Evolutionary conservation across 2,329 filamentous ascomycete genomes (phyloP), one percentile per base, ranked within the genome.

Genomic region (Ceratocystis destructans): DNA sequence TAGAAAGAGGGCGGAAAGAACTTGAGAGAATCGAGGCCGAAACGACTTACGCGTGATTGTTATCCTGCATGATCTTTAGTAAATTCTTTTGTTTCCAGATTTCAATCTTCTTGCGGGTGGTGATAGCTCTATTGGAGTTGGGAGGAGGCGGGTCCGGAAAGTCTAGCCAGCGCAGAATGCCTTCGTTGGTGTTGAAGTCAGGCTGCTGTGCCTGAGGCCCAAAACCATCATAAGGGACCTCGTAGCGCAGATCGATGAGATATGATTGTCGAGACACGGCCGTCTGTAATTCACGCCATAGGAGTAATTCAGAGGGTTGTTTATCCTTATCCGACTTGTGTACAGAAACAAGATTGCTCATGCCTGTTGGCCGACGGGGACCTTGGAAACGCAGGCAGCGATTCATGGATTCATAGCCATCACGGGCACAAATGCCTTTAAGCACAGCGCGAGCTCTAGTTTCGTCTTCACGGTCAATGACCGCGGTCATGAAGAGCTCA

Each of bases 181-280:
- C 82, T 0, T 75, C 74, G 0, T 74, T 72, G 5, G 73, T 70
- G 68, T 82, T 78, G 50, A 80, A 75, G 48, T 80, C 76, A 66
- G 72, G 70, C 1, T 73, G 84, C 79, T 68, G 82, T 78, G 59
- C 57, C 44, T 45, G 55, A 22, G 45, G 10, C 12, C 41, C 37
- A n/a, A 64, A 64, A 3, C 73, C 72, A 37, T 82, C 77, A 62
- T 76, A 76, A 22, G 76, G 72, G 1, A 86, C 74, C 64, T 84
- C 79, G 70, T 84, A 84, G 10, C 79, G 77, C n/a, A 77, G 71
- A 68, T 83, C 80, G 5, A 87, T 69, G 28, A 83, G 71, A 70
- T 83, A 86, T 2, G 83, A 83, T 69, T 84, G 83, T 33, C 82
- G 78, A 20, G 73, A 73, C 12, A 87, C 75, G 68, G 81, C 81